phyloP scores from a whole-genome alignment of 192 early-diverging fungal genomes.

The Umbelopsis sp. region DNA sequence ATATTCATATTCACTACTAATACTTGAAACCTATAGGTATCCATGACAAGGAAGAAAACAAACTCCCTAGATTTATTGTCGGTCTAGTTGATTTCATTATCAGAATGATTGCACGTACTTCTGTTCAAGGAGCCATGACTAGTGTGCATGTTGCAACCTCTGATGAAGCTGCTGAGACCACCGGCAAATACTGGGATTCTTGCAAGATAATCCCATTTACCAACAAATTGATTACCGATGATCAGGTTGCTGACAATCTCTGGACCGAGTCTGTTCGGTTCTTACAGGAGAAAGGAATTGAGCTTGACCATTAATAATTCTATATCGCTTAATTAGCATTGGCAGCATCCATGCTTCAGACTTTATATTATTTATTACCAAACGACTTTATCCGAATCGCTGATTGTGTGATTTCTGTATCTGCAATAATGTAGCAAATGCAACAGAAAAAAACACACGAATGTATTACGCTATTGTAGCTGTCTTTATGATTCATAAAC shows the following conservation, averaged over 20 bases:
- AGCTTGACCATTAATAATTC: neutral
- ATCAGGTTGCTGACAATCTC: neutral
- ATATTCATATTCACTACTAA: neutral
- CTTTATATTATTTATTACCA: no score
- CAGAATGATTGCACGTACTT: neutral
- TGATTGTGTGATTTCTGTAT: no score
- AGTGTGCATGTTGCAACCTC: constrained; percentile 11
- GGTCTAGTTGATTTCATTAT: neutral
- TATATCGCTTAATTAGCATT: neutral
- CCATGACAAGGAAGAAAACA: neutral
- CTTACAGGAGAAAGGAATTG: neutral
- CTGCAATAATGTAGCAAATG: no score
- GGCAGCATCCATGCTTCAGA: no score
- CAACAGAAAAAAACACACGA: no score
- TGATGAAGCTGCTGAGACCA: constrained; percentile 10
- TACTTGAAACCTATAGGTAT: neutral
- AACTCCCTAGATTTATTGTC: neutral
- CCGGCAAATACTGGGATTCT: constrained; percentile 22
- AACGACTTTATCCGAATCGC: no score
- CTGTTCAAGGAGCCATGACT: constrained; percentile 24
- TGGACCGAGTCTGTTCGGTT: neutral
- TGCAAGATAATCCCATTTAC: neutral
- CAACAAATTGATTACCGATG: neutral
- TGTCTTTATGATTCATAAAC: no score
- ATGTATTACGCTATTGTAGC: no score